Percentiles rank a stretch among this genome's conserved stretches.
phyloP scores from a whole-genome alignment of 495 filamentous ascomycete species.

The Cairneyella variabilis region DNA sequence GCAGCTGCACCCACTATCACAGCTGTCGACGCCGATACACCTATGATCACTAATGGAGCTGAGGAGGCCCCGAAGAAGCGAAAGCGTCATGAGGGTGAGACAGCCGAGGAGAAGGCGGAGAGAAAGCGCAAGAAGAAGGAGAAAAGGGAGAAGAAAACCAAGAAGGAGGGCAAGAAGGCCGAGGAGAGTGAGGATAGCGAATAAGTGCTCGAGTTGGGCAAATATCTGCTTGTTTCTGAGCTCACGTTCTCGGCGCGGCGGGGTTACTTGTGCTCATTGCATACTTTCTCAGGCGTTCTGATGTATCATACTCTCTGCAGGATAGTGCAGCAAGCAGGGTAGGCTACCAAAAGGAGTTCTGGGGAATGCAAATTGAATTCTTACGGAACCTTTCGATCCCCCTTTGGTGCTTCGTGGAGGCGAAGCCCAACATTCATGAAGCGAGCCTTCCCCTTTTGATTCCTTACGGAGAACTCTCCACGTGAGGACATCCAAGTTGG shows the following conservation, averaged over 20 bases:
- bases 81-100: slow-evolving; percentile 79
- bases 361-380: slow-evolving; percentile 10
- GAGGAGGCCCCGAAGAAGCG: slow-evolving; percentile 65
- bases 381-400: too few species aligned
- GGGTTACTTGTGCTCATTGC: not conserved
- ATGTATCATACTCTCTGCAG: slow-evolving; percentile 24
- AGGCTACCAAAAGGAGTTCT: slow-evolving; percentile 20
- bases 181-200: slow-evolving; percentile 56
- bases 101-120: slow-evolving; percentile 59
- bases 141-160: slow-evolving; percentile 59
- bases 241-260: not conserved
- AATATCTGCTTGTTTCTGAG: slow-evolving; percentile 3
- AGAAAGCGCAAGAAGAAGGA: slow-evolving; percentile 63
- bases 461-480: too few species aligned
- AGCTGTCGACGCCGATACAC: slow-evolving; percentile 32
- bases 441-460: too few species aligned
- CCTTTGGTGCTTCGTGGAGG: too few species aligned
- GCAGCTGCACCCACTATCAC: slow-evolving; percentile 31
- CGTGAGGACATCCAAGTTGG: too few species aligned
- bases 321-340: slow-evolving; percentile 10
- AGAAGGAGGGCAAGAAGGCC: slow-evolving; percentile 46
- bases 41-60: slow-evolving; percentile 34
- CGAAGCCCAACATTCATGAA: too few species aligned
- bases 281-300: slow-evolving; percentile 18
- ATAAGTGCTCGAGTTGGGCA: slow-evolving; percentile 33